Evolutionary conservation across 805 yeast genomes (phyloP), one percentile per base, ranked within the genome.

Genomic region (Nakazawaea holstii): DNA sequence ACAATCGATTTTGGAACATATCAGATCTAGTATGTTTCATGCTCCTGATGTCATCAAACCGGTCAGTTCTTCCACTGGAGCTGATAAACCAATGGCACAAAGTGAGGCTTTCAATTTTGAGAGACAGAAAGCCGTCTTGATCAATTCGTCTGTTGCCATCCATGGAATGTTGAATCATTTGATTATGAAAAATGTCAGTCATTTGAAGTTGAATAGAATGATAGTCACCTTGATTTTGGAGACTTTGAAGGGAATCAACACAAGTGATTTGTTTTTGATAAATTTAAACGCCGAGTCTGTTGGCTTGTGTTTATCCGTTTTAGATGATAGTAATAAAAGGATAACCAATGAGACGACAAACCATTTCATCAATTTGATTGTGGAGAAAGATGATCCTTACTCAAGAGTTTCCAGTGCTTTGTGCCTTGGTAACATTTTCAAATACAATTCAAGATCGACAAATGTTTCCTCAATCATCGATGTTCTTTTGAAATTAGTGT

Each of bases 1-100:
- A 58, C 82, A 84, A 49, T 89, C 97, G 1, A 72, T 94, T n/a
- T 64, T 94, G 17, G 97, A 92, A 57, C 87, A 82, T 46, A 64
- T 94, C 52, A 75, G 90, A 53, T 69, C 83, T 3, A 35, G 46
- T n/a, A 37, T 3, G 70, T 74, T 14, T 51, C 83, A 33, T 67
- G 76, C 41, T 69, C 78, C 28, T 65, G 72, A 29, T 56, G 66
- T 53, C 39, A 60, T 52, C 44, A 43, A 52, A 35, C 48, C 46
- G 37, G 52, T 53, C n/a, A 38, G 36, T 6, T 50, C 46, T 6
- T 14, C 41, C 8, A 35, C 43, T 11, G 28, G 28, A 8, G 8
- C 43, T 5, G 51, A 46, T 27, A 50, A 43, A 33, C 46, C 43
- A 33, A 48, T 49, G 7, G 52, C 46, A 3, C 52, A 50, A 8